phyloP scores from a whole-genome alignment of 495 filamentous ascomycete species.

The Thermothielavioides terrestris region DNA sequence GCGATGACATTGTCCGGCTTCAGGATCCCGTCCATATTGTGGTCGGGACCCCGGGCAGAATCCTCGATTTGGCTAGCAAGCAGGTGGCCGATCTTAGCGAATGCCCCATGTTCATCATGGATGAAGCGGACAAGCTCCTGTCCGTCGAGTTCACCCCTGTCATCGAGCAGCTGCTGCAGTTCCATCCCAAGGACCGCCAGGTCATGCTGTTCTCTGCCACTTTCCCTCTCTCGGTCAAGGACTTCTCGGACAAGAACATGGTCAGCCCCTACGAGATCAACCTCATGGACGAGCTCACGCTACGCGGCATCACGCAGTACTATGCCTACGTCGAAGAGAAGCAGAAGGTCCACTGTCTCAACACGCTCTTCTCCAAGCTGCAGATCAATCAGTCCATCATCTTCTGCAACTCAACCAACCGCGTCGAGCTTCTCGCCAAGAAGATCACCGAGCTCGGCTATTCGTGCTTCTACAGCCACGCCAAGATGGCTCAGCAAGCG shows the following conservation, averaged over 20 bases:
- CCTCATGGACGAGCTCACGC: conserved; percentile 97
- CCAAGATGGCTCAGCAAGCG: conserved; percentile 94
- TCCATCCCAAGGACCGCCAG: conserved; percentile 91
- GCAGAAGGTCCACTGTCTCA: conserved; percentile 97
- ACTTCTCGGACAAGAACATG: conserved; percentile 98
- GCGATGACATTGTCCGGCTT: conserved; percentile 94
- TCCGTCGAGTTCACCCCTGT: conserved; percentile 95
- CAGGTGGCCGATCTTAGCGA: conserved; percentile 92
- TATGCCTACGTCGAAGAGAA: conserved; percentile 99
- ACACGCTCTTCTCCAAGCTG: conserved; percentile 96
- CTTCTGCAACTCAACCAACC: conserved; percentile 99
- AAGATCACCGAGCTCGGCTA: conserved; percentile 99
- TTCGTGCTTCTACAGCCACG: conserved; percentile 99
- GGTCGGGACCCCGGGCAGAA: conserved; percentile 92
- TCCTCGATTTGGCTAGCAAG: conserved; percentile 90
- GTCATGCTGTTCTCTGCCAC: conserved; percentile 99
- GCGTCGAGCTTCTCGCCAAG: conserved; percentile 93
- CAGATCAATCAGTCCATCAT: conserved; percentile 99
- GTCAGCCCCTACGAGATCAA: conserved; percentile 95
- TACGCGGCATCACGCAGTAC: conserved; percentile 96
- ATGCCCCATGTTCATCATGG: conserved; percentile 97
- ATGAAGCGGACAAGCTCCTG: conserved; percentile 95
- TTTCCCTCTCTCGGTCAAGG: conserved; percentile 91
- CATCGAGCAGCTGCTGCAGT: conserved; percentile 87
- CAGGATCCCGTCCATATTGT: conserved; percentile 94